Percentiles rank a stretch among this genome's conserved stretches.
These are phyloP conservation scores for Sporothrix brunneoviolacea DNA, from an alignment of 2,329 filamentous ascomycete genomes.

Conservation along the genomic window DNA sequence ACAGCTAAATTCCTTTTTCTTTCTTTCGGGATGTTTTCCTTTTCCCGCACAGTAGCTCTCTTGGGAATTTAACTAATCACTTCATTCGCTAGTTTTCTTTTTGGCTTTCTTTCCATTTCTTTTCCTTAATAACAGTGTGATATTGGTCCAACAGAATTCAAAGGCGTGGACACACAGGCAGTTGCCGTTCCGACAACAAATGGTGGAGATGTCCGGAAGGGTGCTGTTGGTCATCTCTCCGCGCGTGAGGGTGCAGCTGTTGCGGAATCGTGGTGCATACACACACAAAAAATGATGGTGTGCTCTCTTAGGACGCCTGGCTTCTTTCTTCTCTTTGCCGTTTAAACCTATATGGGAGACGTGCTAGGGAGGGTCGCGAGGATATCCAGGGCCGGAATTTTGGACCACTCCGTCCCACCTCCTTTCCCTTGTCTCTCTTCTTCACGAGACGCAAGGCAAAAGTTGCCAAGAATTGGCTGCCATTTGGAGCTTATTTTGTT, in stretches of 20 bases:
- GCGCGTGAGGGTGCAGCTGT: no score
- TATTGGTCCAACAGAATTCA: no score
- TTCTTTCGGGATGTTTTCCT: no score
- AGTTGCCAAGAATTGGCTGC: not conserved
- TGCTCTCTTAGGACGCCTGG: no score
- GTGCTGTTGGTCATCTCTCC: not conserved
- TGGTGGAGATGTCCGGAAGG: conserved; percentile 10
- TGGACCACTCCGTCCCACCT: not conserved
- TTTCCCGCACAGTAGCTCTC: no score
- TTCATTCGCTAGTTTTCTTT: no score
- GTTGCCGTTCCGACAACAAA: not conserved
- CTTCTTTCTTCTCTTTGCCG: no score
- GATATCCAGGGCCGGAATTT: conserved; percentile 1
- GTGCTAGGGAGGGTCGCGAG: conserved; percentile 3
- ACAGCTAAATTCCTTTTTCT: no score
- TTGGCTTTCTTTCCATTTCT: not conserved
- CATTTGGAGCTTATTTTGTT: no score
- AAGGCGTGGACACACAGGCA: not conserved
- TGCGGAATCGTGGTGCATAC: no score
- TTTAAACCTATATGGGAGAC: not conserved
- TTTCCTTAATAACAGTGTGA: not conserved
- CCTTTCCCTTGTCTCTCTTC: not conserved
- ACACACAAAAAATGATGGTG: no score
- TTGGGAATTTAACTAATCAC: no score
- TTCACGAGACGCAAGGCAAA: not conserved